Conservation (phyloP, 768 basidiomycete species). For the Naganishia onofrii region DNA sequence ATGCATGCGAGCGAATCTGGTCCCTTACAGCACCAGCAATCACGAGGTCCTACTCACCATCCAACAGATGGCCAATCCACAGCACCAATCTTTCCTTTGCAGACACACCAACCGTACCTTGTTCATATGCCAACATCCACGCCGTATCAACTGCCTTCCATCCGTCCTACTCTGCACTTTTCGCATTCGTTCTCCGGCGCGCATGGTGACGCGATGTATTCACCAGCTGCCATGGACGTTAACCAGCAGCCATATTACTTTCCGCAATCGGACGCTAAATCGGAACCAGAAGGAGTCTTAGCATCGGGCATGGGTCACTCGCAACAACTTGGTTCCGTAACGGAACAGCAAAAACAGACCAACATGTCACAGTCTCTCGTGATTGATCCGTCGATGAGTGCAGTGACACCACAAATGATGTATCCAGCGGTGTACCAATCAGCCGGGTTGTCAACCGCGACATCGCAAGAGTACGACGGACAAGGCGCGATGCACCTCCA, state of each 20-base stretch:
- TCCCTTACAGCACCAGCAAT: conserved; percentile 9
- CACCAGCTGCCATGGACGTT: not conserved
- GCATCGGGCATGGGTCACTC: not conserved
- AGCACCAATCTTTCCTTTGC: no score
- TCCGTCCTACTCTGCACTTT: not conserved
- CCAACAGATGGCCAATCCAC: not conserved
- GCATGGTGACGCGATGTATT: not conserved
- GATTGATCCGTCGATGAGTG: not conserved
- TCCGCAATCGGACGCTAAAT: not conserved
- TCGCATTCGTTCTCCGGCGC: not conserved
- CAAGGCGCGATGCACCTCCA: not conserved
- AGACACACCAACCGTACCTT: not conserved
- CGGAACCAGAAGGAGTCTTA: not conserved
- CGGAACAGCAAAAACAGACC: conserved; percentile 2
- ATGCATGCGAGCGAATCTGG: not conserved
- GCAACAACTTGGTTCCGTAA: not conserved
- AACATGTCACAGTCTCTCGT: not conserved
- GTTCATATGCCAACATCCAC: not conserved
- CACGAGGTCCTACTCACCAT: not conserved
- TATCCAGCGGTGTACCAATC: not conserved
- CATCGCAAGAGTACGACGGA: not conserved
- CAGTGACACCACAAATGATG: not conserved
- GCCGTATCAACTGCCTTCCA: not conserved
- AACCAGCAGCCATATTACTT: not conserved
- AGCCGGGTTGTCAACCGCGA: not conserved